phyloP scores from a whole-genome alignment of 495 filamentous ascomycete genomes.

The Penicillium pancosmium region DNA sequence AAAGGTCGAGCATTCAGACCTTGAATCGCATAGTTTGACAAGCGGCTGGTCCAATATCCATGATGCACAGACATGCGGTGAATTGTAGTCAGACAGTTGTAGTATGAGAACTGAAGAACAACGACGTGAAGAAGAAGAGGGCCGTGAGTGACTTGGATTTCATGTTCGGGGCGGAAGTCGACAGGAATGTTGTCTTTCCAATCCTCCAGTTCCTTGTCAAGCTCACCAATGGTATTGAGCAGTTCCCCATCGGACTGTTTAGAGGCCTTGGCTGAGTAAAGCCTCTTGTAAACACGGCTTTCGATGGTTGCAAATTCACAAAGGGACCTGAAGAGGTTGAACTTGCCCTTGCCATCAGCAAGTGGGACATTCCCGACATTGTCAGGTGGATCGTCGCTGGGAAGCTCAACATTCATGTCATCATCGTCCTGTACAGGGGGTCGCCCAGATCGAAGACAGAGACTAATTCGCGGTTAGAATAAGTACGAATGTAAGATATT shows the following conservation, averaged over 20 bases:
- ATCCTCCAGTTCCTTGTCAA: constrained; percentile 88
- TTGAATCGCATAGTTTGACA: constrained; percentile 94
- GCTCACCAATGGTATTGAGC: constrained; percentile 92
- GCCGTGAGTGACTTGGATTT: constrained; percentile 87
- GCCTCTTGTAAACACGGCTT: constrained; percentile 88
- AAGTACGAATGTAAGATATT: not conserved
- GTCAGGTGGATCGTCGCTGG: constrained; percentile 86
- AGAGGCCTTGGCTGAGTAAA: constrained; percentile 91
- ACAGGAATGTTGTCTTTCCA: constrained; percentile 96
- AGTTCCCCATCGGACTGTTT: constrained; percentile 93
- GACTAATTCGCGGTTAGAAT: constrained; percentile 42
- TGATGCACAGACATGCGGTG: constrained; percentile 99
- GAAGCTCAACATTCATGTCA: constrained; percentile 97
- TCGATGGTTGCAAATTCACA: constrained; percentile 90
- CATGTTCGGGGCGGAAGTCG: constrained; percentile 92
- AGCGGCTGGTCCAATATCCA: constrained; percentile 94
- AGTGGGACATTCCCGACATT: constrained; percentile 92
- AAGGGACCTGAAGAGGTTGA: constrained; percentile 91
- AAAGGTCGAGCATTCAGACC: constrained; percentile 87
- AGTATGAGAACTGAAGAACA: constrained; percentile 93
- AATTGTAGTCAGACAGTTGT: constrained; percentile 96
- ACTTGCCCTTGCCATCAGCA: constrained; percentile 85
- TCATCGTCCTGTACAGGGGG: constrained; percentile 96
- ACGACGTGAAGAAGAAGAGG: constrained; percentile 91
- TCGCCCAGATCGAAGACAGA: constrained; percentile 88